Base-by-base conservation (phyloP, 352 stramenopile genomes). In the Pythium biforme region DNA sequence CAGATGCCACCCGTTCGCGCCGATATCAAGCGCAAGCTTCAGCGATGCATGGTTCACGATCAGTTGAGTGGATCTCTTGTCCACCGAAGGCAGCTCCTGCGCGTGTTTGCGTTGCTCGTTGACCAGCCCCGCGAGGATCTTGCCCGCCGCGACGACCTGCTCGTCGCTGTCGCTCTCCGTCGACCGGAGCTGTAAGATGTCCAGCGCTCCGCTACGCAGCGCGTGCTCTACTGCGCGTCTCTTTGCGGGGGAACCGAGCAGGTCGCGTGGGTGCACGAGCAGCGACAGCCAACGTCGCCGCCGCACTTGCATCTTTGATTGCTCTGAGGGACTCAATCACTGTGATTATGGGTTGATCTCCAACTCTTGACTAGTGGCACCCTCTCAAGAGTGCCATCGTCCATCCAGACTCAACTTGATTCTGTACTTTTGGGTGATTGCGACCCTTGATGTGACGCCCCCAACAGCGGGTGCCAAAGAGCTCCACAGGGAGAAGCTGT, bases 161-260 rank as follows among this genome's bases (percentile, higher is more conserved):
- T 53, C 43, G 7, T 59, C 39, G 14, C 3, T 27, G 33, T 72
- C 64, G 22, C 22, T 26, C 37, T 60, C 49, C 1, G 54, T 72
- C 11, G 52, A 11, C 0, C 72, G 72, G 12, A 79, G 66, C 59
- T 79, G 72, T 25, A 79, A 31, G 17, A 73, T 14, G 43, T 76
- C 69, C 23, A 79, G 47, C 20, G 55, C 65, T 4, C 52, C 55
- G 14, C 45, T 70, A 4, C 22, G 47, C 8, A 55, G 4, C 48
- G 27, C 51, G 12, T 14, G 34, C 23, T 51, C 53, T 27, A 37
- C 33, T 5, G 47, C 50, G 29, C 33, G 1, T 34, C 52, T 6
- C 19, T 31, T 51, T 9, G 29, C 23, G 51, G 57, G 34, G 14
- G 64, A 62, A 3, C 12, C 31, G 27, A 62, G 15, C 20, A 68